Evolutionary conservation across 768 basidiomycete genomes (phyloP).

Genomic region (Dioszegia aurantiaca): DNA sequence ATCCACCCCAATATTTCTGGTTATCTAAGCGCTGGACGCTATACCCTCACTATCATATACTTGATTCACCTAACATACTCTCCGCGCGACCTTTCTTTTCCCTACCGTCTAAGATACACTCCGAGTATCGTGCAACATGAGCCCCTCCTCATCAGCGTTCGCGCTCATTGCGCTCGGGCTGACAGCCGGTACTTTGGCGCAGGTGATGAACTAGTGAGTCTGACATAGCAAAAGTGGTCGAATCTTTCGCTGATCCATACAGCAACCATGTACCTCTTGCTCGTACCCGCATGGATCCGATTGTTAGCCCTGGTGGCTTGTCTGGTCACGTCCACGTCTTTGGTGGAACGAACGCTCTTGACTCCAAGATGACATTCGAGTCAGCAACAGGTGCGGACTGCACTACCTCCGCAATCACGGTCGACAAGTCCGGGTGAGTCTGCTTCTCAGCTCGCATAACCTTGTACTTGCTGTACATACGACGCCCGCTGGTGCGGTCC

Average conservation of each 20-base stretch:
- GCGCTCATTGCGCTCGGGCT: too few species aligned
- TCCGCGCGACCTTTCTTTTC: too few species aligned
- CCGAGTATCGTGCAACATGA: too few species aligned
- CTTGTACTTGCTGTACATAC: too few species aligned
- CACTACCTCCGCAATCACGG: slow-evolving; percentile 25
- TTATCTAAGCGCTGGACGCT: too few species aligned
- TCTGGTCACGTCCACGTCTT: slow-evolving; percentile 45
- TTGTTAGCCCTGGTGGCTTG: slow-evolving; percentile 42
- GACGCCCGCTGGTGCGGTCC: too few species aligned
- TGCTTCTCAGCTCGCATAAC: neutral
- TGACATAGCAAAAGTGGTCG: neutral
- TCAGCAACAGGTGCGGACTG: slow-evolving; percentile 15
- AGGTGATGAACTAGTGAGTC: neutral
- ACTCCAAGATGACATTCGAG: slow-evolving; percentile 10
- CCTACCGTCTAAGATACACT: too few species aligned
- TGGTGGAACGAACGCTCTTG: slow-evolving; percentile 35
- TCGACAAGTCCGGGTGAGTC: slow-evolving; percentile 26
- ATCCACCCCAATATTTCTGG: too few species aligned
- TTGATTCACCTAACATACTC: too few species aligned
- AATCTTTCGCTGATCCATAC: neutral
- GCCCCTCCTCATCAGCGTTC: too few species aligned
- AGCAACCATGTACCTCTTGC: slow-evolving; percentile 17
- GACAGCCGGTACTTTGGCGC: too few species aligned
- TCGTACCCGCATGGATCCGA: slow-evolving; percentile 39
- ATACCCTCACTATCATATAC: too few species aligned